Conservation (phyloP, 2,329 filamentous ascomycete species). For the Alternaria arbusti region DNA sequence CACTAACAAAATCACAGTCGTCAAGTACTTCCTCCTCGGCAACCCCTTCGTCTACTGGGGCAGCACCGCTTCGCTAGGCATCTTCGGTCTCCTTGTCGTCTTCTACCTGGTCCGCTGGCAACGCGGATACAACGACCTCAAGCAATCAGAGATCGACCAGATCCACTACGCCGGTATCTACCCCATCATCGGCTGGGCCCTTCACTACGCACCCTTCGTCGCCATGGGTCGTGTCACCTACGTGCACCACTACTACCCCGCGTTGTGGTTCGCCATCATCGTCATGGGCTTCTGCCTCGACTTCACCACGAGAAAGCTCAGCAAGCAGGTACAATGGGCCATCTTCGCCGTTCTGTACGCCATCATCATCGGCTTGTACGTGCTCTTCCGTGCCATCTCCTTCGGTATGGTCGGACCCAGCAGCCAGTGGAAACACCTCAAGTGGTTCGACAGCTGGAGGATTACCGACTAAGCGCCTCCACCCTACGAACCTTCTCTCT, state of each 20-base stretch:
- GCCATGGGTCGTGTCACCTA: constrained; percentile 99
- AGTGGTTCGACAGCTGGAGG: constrained; percentile 90
- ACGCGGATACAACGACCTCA: constrained; percentile 87
- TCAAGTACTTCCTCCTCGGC: constrained; percentile 98
- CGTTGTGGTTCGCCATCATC: constrained; percentile 95
- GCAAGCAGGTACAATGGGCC: constrained; percentile 67
- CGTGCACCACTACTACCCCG: constrained; percentile 98
- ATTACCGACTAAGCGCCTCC: constrained; percentile 68
- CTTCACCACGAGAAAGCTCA: constrained; percentile 75
- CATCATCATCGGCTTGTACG: constrained; percentile 79
- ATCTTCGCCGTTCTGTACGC: constrained; percentile 79
- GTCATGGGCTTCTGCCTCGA: constrained; percentile 86
- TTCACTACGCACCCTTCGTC: constrained; percentile 95
- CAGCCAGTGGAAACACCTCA: constrained; percentile 86
- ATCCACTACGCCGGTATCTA: constrained; percentile 95
- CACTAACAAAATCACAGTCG: constrained; percentile 52
- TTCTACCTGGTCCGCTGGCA: constrained; percentile 97
- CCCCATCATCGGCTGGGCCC: constrained; percentile 89
- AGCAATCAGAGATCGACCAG: constrained; percentile 80
- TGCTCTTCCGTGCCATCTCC: constrained; percentile 90
- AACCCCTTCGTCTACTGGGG: constrained; percentile 98
- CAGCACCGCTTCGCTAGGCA: constrained; percentile 77
- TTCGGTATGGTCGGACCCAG: constrained; percentile 93
- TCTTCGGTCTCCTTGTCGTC: constrained; percentile 73
- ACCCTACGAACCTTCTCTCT: not conserved